phyloP scores from a whole-genome alignment of 768 basidiomycete genomes.

The Exidia glandulosa region DNA sequence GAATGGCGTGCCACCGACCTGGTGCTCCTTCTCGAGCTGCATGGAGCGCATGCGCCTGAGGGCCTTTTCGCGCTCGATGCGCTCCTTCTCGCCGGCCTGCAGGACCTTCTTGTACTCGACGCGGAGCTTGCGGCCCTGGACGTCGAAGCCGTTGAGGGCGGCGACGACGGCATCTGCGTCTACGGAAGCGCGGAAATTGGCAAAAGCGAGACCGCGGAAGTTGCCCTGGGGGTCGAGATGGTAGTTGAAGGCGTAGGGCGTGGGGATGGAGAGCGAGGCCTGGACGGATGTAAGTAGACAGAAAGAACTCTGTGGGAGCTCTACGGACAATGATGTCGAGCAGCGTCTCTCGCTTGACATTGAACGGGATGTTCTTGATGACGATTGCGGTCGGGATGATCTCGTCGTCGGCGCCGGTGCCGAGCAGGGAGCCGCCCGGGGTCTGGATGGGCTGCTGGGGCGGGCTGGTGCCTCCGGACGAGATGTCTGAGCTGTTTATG shows the following conservation, averaged over 20 bases:
- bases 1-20: constrained; percentile 30
- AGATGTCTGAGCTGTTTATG: constrained; percentile 73
- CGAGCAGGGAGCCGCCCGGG: constrained; percentile 37
- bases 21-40: constrained; percentile 82
- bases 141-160: constrained; percentile 91
- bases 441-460: constrained; percentile 26
- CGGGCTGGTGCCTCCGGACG: constrained; percentile 70
- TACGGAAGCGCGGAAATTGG: constrained; percentile 84
- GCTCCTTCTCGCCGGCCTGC: constrained; percentile 98
- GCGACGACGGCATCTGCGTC: constrained; percentile 95
- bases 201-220: constrained; percentile 96
- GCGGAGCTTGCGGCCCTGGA: constrained; percentile 91
- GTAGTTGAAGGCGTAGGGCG: constrained; percentile 99
- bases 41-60: constrained; percentile 96
- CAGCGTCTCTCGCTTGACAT: constrained; percentile 91
- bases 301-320: constrained; percentile 1
- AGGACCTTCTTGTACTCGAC: constrained; percentile 99
- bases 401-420: constrained; percentile 89
- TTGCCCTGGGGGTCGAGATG: constrained; percentile 93
- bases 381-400: constrained; percentile 98
- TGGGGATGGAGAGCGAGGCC: constrained; percentile 87
- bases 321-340: constrained; percentile 86
- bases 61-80: constrained; percentile 97
- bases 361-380: constrained; percentile 99
- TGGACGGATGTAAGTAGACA: constrained; percentile 21